These are phyloP conservation scores for Trypanosoma scelopori DNA, from an alignment of 208 protist genomes.

Conservation along the genomic window DNA sequence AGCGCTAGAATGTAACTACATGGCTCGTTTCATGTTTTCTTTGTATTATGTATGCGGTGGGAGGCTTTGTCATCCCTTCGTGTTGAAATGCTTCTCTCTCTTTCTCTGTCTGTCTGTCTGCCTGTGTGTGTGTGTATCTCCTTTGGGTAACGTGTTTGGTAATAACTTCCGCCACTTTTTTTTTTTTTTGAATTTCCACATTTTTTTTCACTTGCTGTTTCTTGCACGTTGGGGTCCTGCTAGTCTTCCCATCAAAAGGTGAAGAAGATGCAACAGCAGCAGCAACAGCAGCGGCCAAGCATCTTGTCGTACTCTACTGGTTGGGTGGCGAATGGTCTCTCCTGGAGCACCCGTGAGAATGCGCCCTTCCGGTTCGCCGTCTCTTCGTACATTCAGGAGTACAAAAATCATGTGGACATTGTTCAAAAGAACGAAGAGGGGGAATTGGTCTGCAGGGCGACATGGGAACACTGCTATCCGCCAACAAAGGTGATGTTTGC, in stretches of 20 bases:
- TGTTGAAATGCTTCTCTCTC: no score
- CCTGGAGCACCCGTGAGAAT: slow-evolving; percentile 75
- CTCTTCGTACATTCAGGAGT: slow-evolving; percentile 95
- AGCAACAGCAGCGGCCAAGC: slow-evolving; percentile 41
- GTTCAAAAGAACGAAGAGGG: slow-evolving; percentile 78
- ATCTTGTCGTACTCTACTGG: slow-evolving; percentile 90
- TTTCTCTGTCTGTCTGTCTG: not conserved
- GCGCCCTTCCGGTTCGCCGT: slow-evolving; percentile 92
- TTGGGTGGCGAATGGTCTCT: slow-evolving; percentile 96
- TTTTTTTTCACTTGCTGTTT: slow-evolving; percentile 1
- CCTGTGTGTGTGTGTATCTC: not conserved
- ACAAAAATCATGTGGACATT: slow-evolving; percentile 95
- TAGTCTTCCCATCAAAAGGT: slow-evolving; percentile 11
- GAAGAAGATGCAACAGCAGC: slow-evolving; percentile 9
- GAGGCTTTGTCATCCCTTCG: not conserved
- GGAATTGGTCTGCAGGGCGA: slow-evolving; percentile 57
- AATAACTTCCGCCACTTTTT: not conserved
- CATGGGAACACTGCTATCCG: slow-evolving; percentile 97
- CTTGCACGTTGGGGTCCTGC: not conserved
- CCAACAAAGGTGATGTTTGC: slow-evolving; percentile 97
- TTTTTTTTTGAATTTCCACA: not conserved
- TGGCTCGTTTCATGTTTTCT: not conserved
- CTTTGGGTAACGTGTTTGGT: no score
- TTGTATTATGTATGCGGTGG: not conserved
- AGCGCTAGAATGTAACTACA: not conserved